phyloP scores from a whole-genome alignment of 2,329 filamentous ascomycete species.

The Lecanicillium sp. region DNA sequence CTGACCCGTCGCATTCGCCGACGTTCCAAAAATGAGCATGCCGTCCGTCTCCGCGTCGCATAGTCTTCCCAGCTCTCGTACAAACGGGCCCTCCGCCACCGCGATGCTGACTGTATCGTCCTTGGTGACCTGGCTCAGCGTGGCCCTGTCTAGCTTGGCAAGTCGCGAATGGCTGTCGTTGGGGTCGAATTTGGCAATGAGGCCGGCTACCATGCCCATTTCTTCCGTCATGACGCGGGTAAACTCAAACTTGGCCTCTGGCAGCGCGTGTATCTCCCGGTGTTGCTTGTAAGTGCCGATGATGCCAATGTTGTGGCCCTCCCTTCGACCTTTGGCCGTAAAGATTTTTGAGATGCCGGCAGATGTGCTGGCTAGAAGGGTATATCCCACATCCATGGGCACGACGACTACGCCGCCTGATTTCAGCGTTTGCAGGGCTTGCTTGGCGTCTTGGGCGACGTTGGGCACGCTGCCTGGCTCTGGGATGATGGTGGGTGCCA shows the following conservation, averaged over 20 bases:
- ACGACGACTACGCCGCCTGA: neutral
- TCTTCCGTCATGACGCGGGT: neutral
- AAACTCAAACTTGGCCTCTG: neutral
- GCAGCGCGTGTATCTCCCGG: neutral
- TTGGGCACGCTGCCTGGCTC: neutral
- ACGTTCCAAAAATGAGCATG: no score
- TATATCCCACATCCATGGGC: neutral
- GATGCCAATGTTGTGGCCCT: no score
- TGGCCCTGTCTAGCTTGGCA: neutral
- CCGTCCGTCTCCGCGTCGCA: constrained; percentile 7
- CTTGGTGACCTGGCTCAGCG: neutral
- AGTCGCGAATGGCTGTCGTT: neutral
- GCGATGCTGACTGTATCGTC: neutral
- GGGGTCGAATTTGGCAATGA: neutral
- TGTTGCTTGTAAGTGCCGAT: neutral
- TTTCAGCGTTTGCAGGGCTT: neutral
- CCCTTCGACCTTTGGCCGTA: no score
- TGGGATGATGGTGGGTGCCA: neutral
- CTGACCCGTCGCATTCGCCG: no score
- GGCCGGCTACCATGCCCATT: neutral
- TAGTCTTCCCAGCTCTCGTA: no score
- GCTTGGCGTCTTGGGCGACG: neutral
- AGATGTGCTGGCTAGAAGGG: neutral
- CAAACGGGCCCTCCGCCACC: neutral
- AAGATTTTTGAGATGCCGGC: no score